Conservation (phyloP, 768 basidiomycete species). For the Kwoniella sp. region DNA sequence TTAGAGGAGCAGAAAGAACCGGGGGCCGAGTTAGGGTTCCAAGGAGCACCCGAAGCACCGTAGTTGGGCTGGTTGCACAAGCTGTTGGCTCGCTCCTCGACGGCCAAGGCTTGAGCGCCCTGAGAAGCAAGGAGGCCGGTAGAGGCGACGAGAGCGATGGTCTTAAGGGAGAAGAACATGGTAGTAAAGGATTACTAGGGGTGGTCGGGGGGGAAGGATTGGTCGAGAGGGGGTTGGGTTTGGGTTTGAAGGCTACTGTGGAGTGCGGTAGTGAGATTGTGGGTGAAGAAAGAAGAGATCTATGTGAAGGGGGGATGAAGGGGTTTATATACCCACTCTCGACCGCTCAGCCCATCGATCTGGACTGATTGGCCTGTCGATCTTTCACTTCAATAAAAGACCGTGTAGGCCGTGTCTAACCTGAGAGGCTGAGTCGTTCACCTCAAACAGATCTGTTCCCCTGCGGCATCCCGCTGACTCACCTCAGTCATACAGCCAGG, state of each 20-base stretch:
- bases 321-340: slow-evolving; percentile 22
- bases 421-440: no score
- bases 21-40: slow-evolving; percentile 30
- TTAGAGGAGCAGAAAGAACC: slow-evolving; percentile 31
- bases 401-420: no score
- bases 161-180: slow-evolving; percentile 36
- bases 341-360: no score
- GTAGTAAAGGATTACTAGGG: slow-evolving; percentile 21
- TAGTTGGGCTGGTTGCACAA: slow-evolving; percentile 34
- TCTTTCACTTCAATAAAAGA: no score
- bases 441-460: neutral
- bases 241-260: slow-evolving; percentile 16
- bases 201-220: slow-evolving; percentile 19
- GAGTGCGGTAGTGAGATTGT: slow-evolving; percentile 23
- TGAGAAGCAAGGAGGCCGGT: slow-evolving; percentile 18
- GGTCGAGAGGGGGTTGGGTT: slow-evolving; percentile 15
- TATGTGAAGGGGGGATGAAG: neutral
- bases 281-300: slow-evolving; percentile 24
- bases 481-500: neutral
- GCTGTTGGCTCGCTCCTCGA: slow-evolving; percentile 20
- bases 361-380: no score
- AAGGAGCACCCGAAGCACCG: slow-evolving; percentile 34
- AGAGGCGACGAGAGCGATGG: slow-evolving; percentile 29
- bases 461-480: neutral
- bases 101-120: slow-evolving; percentile 12